A percentile compares a stretch with the other conserved stretches of the same genome.
These are phyloP conservation scores for Penicillium glabrum DNA, from an alignment of 2,329 filamentous ascomycete species.

Conservation along the genomic window DNA sequence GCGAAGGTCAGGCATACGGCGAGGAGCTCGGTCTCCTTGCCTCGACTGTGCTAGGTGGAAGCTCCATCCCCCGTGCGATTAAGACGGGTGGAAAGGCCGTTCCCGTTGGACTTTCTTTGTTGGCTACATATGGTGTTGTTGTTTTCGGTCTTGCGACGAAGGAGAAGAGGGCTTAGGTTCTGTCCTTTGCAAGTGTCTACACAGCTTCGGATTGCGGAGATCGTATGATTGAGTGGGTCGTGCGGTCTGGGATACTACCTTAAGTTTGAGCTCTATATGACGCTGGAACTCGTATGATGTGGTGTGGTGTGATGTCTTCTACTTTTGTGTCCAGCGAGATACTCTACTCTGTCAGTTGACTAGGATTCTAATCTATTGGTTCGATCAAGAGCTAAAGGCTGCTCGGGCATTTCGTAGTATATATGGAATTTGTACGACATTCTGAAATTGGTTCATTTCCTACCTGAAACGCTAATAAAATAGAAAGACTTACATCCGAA, in stretches of 20 bases:
- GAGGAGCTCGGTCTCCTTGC: conserved; percentile 87
- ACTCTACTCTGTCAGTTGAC: background rate
- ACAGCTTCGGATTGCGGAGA: background rate
- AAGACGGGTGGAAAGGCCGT: conserved; percentile 75
- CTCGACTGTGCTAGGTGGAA: conserved; percentile 78
- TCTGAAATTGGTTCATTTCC: conserved; percentile 6
- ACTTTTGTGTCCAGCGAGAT: background rate
- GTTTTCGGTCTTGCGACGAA: conserved; percentile 73
- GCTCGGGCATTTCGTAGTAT: background rate
- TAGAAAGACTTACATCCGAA: conserved; percentile 19
- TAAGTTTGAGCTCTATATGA: no score
- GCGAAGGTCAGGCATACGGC: conserved; percentile 73
- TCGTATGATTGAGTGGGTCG: background rate
- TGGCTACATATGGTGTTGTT: conserved; percentile 76
- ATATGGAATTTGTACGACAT: background rate
- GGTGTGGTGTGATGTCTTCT: background rate
- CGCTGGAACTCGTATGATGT: background rate
- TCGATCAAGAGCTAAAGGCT: background rate
- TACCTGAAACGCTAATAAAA: conserved; percentile 15
- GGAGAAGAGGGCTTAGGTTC: conserved; percentile 27
- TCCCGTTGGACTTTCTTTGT: conserved; percentile 72
- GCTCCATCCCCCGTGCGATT: conserved; percentile 82
- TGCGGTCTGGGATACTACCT: background rate
- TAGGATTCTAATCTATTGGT: background rate
- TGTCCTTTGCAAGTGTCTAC: background rate